Conservation (phyloP, 2,329 filamentous ascomycete genomes). For the Scleromitrula shiraiana region DNA sequence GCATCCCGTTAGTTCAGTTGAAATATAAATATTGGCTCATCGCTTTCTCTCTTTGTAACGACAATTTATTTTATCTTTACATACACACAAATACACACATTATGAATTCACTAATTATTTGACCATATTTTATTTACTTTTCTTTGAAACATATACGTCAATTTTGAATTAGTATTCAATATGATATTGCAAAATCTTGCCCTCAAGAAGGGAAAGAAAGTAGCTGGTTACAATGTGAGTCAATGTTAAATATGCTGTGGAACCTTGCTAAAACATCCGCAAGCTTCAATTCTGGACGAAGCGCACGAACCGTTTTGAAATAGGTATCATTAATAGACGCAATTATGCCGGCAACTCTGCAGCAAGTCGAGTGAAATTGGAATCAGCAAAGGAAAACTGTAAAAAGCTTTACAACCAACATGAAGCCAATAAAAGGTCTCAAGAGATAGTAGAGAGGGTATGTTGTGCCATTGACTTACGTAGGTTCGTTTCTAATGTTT, state of each 20-base stretch:
- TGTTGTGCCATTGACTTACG: constrained; percentile 2
- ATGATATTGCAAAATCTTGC: constrained; percentile 29
- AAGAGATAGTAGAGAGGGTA: constrained; percentile 43
- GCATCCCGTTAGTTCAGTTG: too few relatives aligned
- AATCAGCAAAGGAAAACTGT: constrained; percentile 24
- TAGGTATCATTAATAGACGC: not conserved
- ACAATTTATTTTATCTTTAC: not conserved
- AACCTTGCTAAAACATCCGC: constrained; percentile 11
- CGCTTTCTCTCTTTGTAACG: not conserved
- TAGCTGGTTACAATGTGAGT: constrained; percentile 29
- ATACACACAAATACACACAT: too few relatives aligned
- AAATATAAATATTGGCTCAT: not conserved
- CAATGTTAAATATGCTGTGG: constrained; percentile 11
- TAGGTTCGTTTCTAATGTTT: constrained; percentile 8
- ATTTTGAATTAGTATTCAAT: constrained; percentile 28
- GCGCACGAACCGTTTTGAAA: constrained; percentile 8
- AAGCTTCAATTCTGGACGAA: constrained; percentile 25
- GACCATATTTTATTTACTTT: too few relatives aligned
- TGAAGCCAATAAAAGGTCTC: constrained; percentile 39
- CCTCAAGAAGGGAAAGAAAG: constrained; percentile 27
- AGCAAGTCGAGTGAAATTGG: constrained; percentile 21
- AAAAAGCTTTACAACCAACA: constrained; percentile 24
- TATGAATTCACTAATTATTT: too few relatives aligned
- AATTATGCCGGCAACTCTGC: constrained; percentile 10
- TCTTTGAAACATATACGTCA: too few relatives aligned